Evolutionary conservation across 768 basidiomycete species (phyloP).

Genomic region (Auricularia cornea): DNA sequence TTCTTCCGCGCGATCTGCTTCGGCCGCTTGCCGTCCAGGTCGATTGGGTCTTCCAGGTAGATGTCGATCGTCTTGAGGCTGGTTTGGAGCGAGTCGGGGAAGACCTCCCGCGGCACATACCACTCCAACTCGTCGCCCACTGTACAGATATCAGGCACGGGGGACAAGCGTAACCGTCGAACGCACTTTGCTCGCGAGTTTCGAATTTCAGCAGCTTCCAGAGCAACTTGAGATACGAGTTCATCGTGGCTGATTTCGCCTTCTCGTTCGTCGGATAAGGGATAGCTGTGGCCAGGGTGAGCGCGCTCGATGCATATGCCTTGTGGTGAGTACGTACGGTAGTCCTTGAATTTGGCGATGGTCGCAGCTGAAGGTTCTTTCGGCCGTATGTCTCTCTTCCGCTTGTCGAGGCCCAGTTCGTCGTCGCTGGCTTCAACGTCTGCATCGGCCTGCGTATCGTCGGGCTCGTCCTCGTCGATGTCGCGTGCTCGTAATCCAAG

Average conservation of each 20-base stretch:
- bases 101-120: constrained; percentile 68
- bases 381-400: constrained; percentile 17
- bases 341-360: constrained; percentile 59
- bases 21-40: constrained; percentile 70
- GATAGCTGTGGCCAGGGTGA: constrained; percentile 44
- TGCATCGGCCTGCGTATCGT: constrained; percentile 26
- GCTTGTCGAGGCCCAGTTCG: constrained; percentile 15
- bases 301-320: neutral
- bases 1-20: constrained; percentile 62
- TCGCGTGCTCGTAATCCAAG: constrained; percentile 51
- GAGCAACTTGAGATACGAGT: constrained; percentile 74
- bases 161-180: neutral
- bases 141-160: constrained; percentile 16
- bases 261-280: constrained; percentile 68
- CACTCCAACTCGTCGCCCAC: constrained; percentile 72
- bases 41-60: constrained; percentile 74
- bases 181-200: constrained; percentile 49
- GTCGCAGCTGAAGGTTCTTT: constrained; percentile 59
- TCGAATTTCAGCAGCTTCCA: constrained; percentile 73
- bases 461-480: constrained; percentile 43
- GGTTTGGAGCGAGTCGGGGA: constrained; percentile 58
- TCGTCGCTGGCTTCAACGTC: constrained; percentile 25
- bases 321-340: constrained; percentile 42
- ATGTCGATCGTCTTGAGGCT: constrained; percentile 71
- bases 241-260: constrained; percentile 66